A percentile compares a stretch with the other conserved stretches of the same genome.
These are phyloP conservation scores for Spiraea crenata DNA, from an alignment of 331 rosid genomes.

Conservation along the genomic window DNA sequence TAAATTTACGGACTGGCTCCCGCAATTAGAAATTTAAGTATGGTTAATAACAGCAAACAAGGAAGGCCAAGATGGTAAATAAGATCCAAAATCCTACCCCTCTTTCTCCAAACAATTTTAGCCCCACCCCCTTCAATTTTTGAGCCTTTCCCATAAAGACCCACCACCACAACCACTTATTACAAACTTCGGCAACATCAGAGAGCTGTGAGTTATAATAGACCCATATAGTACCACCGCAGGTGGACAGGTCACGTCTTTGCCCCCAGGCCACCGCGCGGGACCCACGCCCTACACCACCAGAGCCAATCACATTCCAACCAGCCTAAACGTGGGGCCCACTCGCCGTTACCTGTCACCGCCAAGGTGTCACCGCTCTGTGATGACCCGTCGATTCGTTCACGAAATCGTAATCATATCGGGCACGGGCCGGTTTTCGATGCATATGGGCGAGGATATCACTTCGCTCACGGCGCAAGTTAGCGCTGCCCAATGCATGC, in stretches of 20 bases:
- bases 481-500: conserved; percentile 2
- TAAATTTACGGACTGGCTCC: no score
- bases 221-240: no score
- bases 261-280: not conserved
- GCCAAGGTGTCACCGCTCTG: conserved; percentile 7
- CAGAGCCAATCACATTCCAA: not conserved
- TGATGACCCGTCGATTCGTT: conserved; percentile 2
- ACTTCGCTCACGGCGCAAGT: conserved; percentile 4
- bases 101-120: not conserved
- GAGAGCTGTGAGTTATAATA: not conserved
- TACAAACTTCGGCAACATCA: conserved; percentile 14
- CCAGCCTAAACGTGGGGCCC: conserved; percentile 13
- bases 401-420: not conserved
- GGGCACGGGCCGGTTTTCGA: conserved; percentile 10
- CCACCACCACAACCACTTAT: conserved; percentile 12
- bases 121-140: not conserved
- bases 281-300: not conserved
- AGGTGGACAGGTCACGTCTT: not conserved
- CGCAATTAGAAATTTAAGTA: no score
- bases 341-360: conserved; percentile 32
- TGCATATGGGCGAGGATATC: not conserved
- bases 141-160: conserved; percentile 35
- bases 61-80: not conserved
- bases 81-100: not conserved
- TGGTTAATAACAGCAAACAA: no score